Conservation (phyloP, 1,139 yeast genomes). For the Pichia sp. region DNA sequence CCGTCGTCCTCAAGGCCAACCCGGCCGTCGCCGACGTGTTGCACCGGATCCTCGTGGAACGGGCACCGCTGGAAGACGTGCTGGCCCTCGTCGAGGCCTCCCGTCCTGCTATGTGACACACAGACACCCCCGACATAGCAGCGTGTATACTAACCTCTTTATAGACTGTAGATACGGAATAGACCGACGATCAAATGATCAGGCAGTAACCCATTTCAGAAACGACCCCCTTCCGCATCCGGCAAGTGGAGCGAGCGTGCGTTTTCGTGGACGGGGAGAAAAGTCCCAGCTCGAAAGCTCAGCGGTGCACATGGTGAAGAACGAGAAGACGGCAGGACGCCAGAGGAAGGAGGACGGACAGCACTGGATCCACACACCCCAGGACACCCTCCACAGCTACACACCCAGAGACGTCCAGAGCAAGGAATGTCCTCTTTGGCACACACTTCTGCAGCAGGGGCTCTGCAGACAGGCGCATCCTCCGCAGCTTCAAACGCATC, state of each 20-base stretch:
- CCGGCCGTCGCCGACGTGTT: neutral
- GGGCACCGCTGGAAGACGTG: conserved; percentile 2
- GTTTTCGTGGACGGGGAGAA: too few species aligned
- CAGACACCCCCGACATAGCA: too few species aligned
- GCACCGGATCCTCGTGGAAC: neutral
- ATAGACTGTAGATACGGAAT: too few species aligned
- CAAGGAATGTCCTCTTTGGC: conserved; percentile 4
- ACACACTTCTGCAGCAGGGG: neutral
- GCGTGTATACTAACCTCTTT: too few species aligned
- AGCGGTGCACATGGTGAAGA: neutral
- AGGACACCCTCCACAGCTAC: neutral
- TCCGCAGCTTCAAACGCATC: neutral
- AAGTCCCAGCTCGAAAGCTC: too few species aligned
- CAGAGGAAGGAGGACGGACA: neutral
- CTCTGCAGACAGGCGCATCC: neutral
- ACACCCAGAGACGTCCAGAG: neutral
- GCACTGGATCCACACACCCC: too few species aligned
- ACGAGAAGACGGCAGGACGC: neutral
- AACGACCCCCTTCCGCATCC: too few species aligned
- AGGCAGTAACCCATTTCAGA: too few species aligned
- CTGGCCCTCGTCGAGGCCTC: too few species aligned
- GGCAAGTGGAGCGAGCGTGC: too few species aligned
- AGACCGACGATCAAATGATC: too few species aligned
- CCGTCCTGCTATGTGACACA: too few species aligned
- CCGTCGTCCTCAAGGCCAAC: conserved; percentile 14